These are phyloP conservation scores for Aspergillus pseudoglaucus DNA, from an alignment of 2,329 filamentous ascomycete species.

Conservation along the genomic window DNA sequence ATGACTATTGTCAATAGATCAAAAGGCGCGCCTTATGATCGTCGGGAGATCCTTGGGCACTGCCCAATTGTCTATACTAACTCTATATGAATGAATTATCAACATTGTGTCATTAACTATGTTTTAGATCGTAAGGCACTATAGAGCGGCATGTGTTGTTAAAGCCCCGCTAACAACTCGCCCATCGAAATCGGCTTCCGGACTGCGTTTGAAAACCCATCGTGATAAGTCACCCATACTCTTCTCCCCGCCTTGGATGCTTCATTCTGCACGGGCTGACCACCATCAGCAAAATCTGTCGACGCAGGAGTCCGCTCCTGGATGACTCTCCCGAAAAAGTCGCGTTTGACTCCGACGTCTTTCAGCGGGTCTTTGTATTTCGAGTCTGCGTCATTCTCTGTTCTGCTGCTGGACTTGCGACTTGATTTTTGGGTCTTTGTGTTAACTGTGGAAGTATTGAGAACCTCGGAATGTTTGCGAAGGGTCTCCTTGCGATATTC, in stretches of 20 bases:
- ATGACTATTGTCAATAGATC: slow-evolving; percentile 2
- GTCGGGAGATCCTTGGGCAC: too few relatives aligned
- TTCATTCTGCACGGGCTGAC: slow-evolving; percentile 23
- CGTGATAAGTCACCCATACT: slow-evolving; percentile 84
- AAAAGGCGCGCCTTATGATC: neutral
- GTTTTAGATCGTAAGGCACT: too few relatives aligned
- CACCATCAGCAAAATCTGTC: slow-evolving; percentile 29
- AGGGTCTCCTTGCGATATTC: slow-evolving; percentile 71
- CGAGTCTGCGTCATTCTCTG: slow-evolving; percentile 22
- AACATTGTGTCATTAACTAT: too few relatives aligned
- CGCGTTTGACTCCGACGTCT: slow-evolving; percentile 53
- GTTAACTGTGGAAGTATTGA: slow-evolving; percentile 21
- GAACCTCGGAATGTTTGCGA: slow-evolving; percentile 58
- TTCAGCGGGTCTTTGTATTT: slow-evolving; percentile 18
- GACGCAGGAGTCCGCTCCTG: slow-evolving; percentile 36
- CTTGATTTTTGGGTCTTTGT: slow-evolving; percentile 16
- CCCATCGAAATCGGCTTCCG: slow-evolving; percentile 75
- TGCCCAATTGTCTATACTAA: too few relatives aligned
- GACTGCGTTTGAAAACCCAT: slow-evolving; percentile 88
- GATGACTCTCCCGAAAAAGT: slow-evolving; percentile 79
- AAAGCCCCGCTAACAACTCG: slow-evolving; percentile 59
- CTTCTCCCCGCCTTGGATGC: slow-evolving; percentile 45
- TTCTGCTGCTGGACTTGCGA: slow-evolving; percentile 19
- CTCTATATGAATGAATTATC: too few relatives aligned
- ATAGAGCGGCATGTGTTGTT: neutral